Evolutionary conservation across 768 basidiomycete species (phyloP), one percentile per base, ranked within the genome.

Genomic region (Artomyces pyxidatus): DNA sequence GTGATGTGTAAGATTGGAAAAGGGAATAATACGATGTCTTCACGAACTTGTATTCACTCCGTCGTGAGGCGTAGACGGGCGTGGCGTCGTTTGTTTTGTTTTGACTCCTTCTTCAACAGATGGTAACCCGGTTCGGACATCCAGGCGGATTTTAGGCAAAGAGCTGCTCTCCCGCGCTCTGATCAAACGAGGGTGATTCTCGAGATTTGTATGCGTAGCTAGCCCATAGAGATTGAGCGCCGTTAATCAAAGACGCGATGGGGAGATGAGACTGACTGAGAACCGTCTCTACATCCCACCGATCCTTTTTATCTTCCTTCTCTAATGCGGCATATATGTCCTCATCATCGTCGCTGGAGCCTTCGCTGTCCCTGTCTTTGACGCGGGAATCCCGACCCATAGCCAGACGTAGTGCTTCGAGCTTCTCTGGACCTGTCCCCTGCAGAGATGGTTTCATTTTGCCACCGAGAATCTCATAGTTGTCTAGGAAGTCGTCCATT

Each of bases 261-360:
- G 28, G 29, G 23, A 17, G 26, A 38, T 11, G 5, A 35, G 10
- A 75, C 88, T 64, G 64, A 95, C 95, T 83, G 2, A 99, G 71
- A 32, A 99, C 87, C 1, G 92, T 96, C 65, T 99, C 94, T 53
- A 89, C 94, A 62, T 99, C 96, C 96, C 96, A 99, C 39, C 80
- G 69, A 54, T 86, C 83, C 56, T 85, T 81, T 47, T 81, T 78
- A 57, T 80, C 76, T 42, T 76, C 75, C 45, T 64, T 51, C 48
- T 69, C 54, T 10, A 68, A 61, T 6, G 66, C 67, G 52, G 70
- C 64, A 23, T 71, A 66, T 28, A 77, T 61, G n/a, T 65, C 67
- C 5, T 67, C 68, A 1, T 74, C 74, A 3, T 67, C 67, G 30
- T 72, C 75, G 22, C 27, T 43, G 10, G 48, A 38, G 25, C 75